Evolutionary conservation across 1,284 basidiomycete species (phyloP).

Genomic region (Apiotrichum gamsii): DNA sequence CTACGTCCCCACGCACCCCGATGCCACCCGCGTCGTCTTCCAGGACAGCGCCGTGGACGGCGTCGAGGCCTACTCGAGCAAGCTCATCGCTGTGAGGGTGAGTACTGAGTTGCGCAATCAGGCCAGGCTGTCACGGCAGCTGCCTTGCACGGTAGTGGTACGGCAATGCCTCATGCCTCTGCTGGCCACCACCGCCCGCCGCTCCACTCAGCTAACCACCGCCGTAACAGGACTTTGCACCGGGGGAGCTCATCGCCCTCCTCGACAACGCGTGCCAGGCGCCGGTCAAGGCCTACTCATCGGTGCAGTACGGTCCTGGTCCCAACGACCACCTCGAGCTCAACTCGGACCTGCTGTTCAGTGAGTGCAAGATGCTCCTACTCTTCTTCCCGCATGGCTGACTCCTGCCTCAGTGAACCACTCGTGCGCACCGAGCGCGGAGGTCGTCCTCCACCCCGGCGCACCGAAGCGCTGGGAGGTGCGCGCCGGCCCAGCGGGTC

Average conservation of each 20-base stretch:
- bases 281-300: conserved; percentile 45
- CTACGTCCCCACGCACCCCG: conserved; percentile 41
- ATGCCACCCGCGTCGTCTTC: conserved; percentile 39
- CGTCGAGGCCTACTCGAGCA: conserved; percentile 39
- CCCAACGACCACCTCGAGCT: conserved; percentile 56
- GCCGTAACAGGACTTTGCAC: conserved; percentile 37
- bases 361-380: conserved; percentile 27
- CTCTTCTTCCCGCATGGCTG: background rate
- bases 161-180: no score
- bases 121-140: no score
- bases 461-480: conserved; percentile 49
- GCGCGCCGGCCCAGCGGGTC: conserved; percentile 40
- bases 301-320: conserved; percentile 49
- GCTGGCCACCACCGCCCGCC: no score
- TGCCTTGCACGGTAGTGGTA: no score
- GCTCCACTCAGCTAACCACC: no score
- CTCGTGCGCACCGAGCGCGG: conserved; percentile 59
- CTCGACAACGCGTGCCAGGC: conserved; percentile 38
- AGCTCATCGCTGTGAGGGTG: conserved; percentile 38
- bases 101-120: conserved; percentile 16
- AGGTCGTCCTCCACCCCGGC: conserved; percentile 54
- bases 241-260: conserved; percentile 30
- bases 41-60: conserved; percentile 14
- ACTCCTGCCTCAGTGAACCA: conserved; percentile 55
- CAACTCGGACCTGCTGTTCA: conserved; percentile 60